Base-by-base conservation (phyloP, 164 flowering plant genomes). In the Pachysandra terminalis region DNA sequence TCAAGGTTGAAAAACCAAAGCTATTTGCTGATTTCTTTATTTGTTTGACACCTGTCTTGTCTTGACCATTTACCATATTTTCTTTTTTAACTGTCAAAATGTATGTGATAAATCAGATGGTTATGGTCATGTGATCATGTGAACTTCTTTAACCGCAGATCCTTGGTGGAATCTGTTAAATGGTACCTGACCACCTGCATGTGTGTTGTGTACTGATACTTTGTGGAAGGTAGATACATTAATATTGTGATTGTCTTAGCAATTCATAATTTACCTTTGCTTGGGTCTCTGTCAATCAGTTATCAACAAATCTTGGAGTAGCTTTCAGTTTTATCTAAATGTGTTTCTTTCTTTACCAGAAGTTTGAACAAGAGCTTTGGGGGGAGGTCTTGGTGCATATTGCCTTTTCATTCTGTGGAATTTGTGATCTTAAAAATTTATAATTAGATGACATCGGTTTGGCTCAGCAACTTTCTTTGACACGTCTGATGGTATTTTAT, bases 321-420 rank as follows among this genome's bases (percentile, higher is more conserved):
- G 70, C 66, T 45, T 74, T 78, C 70, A 78, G 67, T 63, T 79
- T 67, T 23, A 77, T 78, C 75, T 74, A 59, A 71, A 75, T 68
- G 51, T 72, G 72, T 62, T 62, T 78, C 60, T 78, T 49, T 62
- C 48, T 60, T 21, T 67, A 24, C 8, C 58, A 71, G 68, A 65
- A 48, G 27, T 64, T 57, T 10, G 26, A 37, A 23, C 4, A 49
- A 60, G 63, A 10, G 26, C 32, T 19, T n/a, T 56, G 1, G 59
- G 32, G 23, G 62, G 54, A 14, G 61, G n/a, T 19, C n/a, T 41
- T 35, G 4, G 24, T 15, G 27, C 56, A 63, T 19, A 19, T 14
- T 16, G 0, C 26, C 24, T 12, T 49, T 25, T 55, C 59, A 28
- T 23, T 53, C 35, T 17, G 53, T 22, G 40, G 19, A 54, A 23